Conservation (phyloP, 2,329 filamentous ascomycete genomes). For the Catunica adiposa region DNA sequence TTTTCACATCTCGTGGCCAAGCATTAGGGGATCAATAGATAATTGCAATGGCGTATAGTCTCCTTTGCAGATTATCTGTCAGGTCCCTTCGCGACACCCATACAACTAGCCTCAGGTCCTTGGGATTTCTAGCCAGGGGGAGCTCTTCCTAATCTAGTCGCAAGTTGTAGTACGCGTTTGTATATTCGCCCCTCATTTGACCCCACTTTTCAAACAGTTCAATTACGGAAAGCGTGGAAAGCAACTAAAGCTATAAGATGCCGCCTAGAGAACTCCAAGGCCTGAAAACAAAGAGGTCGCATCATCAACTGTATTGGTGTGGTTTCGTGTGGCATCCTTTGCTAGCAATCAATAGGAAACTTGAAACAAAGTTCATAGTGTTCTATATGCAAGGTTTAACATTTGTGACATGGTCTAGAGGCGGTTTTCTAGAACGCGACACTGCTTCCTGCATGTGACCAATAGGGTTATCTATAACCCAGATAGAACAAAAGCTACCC, state of each 20-base stretch:
- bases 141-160: neutral
- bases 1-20: neutral
- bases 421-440: no score
- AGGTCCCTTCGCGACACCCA: neutral
- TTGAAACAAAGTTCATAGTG: no score
- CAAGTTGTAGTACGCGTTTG: neutral
- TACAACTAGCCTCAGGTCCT: neutral
- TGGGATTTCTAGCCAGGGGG: neutral
- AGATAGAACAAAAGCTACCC: no score
- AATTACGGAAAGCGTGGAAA: neutral
- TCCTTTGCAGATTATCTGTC: neutral
- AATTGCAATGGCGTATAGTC: neutral
- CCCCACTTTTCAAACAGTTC: slow-evolving; percentile 1
- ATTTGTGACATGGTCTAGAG: no score
- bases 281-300: no score
- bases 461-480: no score
- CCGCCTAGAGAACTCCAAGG: neutral
- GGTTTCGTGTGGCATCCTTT: no score
- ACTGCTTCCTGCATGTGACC: no score
- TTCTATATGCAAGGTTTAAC: no score
- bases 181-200: slow-evolving; percentile 4
- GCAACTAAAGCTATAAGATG: neutral
- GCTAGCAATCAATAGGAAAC: no score
- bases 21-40: no score
- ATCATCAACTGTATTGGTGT: no score